Evolutionary conservation across 2,329 filamentous ascomycete species (phyloP).

Genomic region (Mariannaea elegans): DNA sequence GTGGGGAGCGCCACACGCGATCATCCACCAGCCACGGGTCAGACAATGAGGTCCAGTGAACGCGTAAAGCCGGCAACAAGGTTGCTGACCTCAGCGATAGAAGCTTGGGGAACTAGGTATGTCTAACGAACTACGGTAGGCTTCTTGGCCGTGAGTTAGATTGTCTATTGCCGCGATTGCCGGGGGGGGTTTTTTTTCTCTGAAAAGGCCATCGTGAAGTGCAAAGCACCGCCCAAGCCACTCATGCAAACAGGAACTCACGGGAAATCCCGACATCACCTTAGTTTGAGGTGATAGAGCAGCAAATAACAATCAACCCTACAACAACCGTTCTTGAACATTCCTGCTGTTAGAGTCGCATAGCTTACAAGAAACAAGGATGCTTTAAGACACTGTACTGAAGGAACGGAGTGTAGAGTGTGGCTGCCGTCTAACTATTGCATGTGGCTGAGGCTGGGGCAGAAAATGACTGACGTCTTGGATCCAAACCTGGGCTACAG

Average conservation of each 20-base stretch:
- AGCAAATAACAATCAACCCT: not conserved
- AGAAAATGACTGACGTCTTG: not conserved
- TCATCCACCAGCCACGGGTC: constrained; percentile 34
- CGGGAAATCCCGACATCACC: not conserved
- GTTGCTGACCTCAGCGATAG: constrained; percentile 16
- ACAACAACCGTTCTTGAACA: too few relatives aligned
- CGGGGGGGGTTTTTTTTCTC: not conserved
- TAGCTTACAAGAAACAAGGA: too few relatives aligned
- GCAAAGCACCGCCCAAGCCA: not conserved
- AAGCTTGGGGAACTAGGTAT: constrained; percentile 9
- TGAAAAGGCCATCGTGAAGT: not conserved
- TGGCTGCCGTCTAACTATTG: not conserved
- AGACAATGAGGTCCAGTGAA: not conserved
- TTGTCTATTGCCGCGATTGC: not conserved
- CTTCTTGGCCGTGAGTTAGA: too few relatives aligned
- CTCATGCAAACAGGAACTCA: not conserved
- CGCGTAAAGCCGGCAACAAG: constrained; percentile 7
- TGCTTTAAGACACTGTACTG: too few relatives aligned
- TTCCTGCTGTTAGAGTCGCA: too few relatives aligned
- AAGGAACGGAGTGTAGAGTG: too few relatives aligned
- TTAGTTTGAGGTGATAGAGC: not conserved
- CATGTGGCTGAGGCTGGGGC: constrained; percentile 17
- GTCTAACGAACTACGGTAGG: too few relatives aligned
- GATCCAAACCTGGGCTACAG: not conserved
- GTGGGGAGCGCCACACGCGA: constrained; percentile 36